Percentiles rank a stretch among this genome's conserved stretches.
These are phyloP conservation scores for Rhizophora apiculata DNA, from an alignment of 345 rosid genomes.

Conservation along the genomic window DNA sequence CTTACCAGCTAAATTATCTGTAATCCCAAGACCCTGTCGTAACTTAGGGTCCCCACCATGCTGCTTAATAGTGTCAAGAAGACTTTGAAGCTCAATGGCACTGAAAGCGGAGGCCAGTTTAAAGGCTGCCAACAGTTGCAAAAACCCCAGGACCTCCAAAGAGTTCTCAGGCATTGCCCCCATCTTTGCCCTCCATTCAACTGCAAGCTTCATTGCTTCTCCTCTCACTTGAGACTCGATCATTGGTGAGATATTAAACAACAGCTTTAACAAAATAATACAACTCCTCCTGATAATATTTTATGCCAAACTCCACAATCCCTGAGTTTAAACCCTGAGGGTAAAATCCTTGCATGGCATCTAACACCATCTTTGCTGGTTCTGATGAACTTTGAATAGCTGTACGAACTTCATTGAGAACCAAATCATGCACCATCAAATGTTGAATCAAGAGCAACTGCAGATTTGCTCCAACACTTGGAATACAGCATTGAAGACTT, in stretches of 20 bases:
- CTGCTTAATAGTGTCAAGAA: not conserved
- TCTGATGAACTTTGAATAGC: conserved; percentile 27
- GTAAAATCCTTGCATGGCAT: conserved; percentile 31
- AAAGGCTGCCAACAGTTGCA: conserved; percentile 4
- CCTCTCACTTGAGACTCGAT: not conserved
- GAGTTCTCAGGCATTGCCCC: conserved; percentile 2
- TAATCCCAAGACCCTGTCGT: conserved; percentile 6
- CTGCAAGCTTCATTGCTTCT: not conserved
- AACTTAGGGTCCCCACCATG: conserved; percentile 2
- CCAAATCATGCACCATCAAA: conserved; percentile 10
- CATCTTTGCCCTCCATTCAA: not conserved
- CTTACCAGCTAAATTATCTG: conserved; percentile 2
- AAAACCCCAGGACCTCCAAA: conserved; percentile 8
- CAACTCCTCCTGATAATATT: conserved; percentile 9
- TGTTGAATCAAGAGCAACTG: conserved; percentile 24
- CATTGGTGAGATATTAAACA: not conserved
- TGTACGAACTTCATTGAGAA: conserved; percentile 10
- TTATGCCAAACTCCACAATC: conserved; percentile 10
- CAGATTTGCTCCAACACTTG: conserved; percentile 20
- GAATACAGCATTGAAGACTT: not conserved
- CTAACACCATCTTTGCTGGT: conserved; percentile 32
- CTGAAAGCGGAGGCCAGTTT: not conserved
- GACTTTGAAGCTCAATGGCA: not conserved
- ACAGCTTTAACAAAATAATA: not conserved
- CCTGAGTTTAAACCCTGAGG: conserved; percentile 14